Percentiles rank a stretch among this genome's conserved stretches.
Evolutionary conservation across 345 rosid species (phyloP).

Genomic region (Eucalyptus regnans): DNA sequence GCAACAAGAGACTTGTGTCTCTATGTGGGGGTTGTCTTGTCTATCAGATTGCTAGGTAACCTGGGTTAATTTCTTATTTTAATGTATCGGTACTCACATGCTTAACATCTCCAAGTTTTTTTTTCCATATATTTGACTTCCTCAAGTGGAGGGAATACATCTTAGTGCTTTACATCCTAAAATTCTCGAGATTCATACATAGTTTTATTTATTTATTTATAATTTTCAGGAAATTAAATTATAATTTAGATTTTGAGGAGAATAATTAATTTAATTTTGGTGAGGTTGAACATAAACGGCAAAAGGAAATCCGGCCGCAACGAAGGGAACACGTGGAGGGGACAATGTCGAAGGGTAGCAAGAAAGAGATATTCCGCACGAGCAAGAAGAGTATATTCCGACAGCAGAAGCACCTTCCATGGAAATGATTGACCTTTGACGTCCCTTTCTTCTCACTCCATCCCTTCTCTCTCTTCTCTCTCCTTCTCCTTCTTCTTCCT

Average conservation of each 20-base stretch:
- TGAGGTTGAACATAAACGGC: background rate
- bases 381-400: background rate
- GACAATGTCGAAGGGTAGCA: background rate
- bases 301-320: background rate
- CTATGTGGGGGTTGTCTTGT: no score
- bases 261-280: background rate
- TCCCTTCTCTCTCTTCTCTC: background rate
- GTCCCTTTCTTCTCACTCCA: background rate
- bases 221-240: background rate
- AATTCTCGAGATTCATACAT: no score
- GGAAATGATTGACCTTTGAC: background rate
- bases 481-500: background rate
- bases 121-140: no score
- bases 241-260: background rate
- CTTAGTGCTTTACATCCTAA: no score
- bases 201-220: rapidly evolving
- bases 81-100: rapidly evolving
- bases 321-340: background rate
- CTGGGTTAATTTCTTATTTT: rapidly evolving
- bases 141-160: rapidly evolving
- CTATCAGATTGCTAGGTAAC: rapidly evolving
- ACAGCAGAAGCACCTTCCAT: background rate
- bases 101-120: no score
- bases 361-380: background rate
- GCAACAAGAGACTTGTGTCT: no score